Evolutionary conservation across 2,329 filamentous ascomycete species (phyloP), one percentile per base, ranked within the genome.

Genomic region (Ophiostoma ips): DNA sequence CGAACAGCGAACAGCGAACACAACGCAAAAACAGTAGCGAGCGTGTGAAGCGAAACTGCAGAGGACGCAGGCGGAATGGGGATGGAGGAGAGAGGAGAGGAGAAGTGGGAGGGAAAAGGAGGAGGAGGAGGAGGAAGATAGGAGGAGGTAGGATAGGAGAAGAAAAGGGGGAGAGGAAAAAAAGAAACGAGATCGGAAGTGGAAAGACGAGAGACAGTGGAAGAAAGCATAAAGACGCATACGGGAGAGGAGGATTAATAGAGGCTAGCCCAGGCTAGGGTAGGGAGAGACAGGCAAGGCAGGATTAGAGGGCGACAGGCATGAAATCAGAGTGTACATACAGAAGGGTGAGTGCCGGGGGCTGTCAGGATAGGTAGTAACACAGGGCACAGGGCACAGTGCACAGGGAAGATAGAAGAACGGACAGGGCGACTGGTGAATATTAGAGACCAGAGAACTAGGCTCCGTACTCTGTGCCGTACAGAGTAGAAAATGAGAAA

Each of bases 341-440:
- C 34, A 3, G 34, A 28, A 28, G 24, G 24, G 8, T 28, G 30
- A 30, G 13, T 16, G 24, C 15, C n/a, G 30, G 38, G 21, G 10
- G 15, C 19, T 24, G 40, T 21, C 28, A 43, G 38, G 35, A 16
- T 28, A 28, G 38, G 38, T n/a, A n/a, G 38, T 41, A n/a, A 16
- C 24, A 41, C 24, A 31, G 28, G 28, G 38, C 21, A n/a, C n/a
- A n/a, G n/a, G n/a, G n/a, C n/a, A n/a, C n/a, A n/a, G n/a, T n/a
- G n/a, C n/a, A n/a, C n/a, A n/a, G n/a, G n/a, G n/a, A n/a, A 40
- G 19, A 48, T 18, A 46, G 44, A 33, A 24, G 31, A 37, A 47
- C 4, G 9, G 24, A 15, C 19, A 16, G 18, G 12, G 16, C 35
- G 4, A 35, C 10, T 35, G 15, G 24, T 35, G 33, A 5, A 16